Evolutionary conservation across 192 early-diverging fungal species (phyloP), one percentile per base, ranked within the genome.

Genomic region (Entomortierella lignicola): DNA sequence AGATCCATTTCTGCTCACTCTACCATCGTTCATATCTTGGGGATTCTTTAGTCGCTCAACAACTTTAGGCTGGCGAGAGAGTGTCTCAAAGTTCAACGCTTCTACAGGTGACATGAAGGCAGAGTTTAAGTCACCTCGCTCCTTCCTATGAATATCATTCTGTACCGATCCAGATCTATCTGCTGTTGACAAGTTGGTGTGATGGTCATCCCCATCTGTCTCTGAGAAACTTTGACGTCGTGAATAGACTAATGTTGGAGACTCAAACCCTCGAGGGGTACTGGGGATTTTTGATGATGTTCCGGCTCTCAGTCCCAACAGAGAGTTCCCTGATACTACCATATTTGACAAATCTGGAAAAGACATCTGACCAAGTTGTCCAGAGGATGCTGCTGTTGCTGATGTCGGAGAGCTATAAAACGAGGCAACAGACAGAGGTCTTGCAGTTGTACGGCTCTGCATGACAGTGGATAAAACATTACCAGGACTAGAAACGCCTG

Each of bases 201-300:
- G 1, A 21, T 34, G 20, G n/a, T 74, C 72, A 48, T 74, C 64
- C 1, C 61, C 66, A 18, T 13, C 47, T 10, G 51, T 43, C 0
- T 79, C 75, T 18, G 75, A 79, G 26, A 79, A 79, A 27, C 75
- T 79, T 50, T 69, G 67, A 8, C 75, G 48, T 29, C 75, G 15
- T 37, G 75, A 79, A 23, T 63, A 66, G 23, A 60, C 66, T 21
- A 70, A 13, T 27, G 66, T 79, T 15, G 75, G 75, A 10, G 75
- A 79, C 25, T 79, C 75, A 20, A 79, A 79, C 7, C 75, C 75
- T 32, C 68, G 44, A 2, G 75, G 75, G 13, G 75, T 79, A 23
- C 75, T 59, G 47, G 75, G 68, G 23, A 70, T 79, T 27, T 62
- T 63, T 15, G 75, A 70, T 0, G 67, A 44, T 15, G 74, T 64